Evolutionary conservation across 441 rosid genomes (phyloP), one percentile per base, ranked within the genome.

Genomic region (Viola pubescens): DNA sequence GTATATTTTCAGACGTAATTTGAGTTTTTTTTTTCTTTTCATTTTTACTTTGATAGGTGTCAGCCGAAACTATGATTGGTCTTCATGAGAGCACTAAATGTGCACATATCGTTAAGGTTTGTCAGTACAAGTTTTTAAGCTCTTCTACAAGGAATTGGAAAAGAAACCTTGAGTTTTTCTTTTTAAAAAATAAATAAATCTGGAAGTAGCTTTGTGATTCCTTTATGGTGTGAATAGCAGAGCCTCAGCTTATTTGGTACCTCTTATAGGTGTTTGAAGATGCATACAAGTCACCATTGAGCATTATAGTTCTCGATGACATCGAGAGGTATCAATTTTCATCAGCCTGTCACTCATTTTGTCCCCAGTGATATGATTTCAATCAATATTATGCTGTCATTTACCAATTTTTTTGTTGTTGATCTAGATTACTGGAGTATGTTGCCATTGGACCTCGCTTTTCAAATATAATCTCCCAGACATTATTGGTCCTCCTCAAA

Each of bases 71-170:
- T 16, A 90, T 94, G 99, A 81, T 88, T 70, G 97, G 97, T 66
- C 92, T 94, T 70, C 92, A 84, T 48, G 97, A 90, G 83, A 86
- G 96, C 82, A 86, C 96, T 53, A 94, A 90, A 73, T 90, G 99
- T 65, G 88, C 94, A 43, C 94, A 85, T 16, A 94, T 90, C 62
- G 86, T 83, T 67, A 94, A 94, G 97, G 98, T 92, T 46, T 69
- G 79, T 73, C 44, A 62, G 45, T 65, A 8, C 48, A 60, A 5
- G 39, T 53, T 59, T 51, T 38, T 40, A 9, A 54, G 56, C 47
- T 45, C 34, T 59, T 61, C 8, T 9, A 1, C 54, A 10, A 14
- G 5, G 7, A 37, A 34, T n/a, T 26, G 39, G 49, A 9, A 9
- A 14, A 10, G 13, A 14, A 41, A 52, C 7, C 48, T 37, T 6